These are phyloP conservation scores for Tothia fuscella DNA, from an alignment of 2,329 filamentous ascomycete species.

Conservation along the genomic window DNA sequence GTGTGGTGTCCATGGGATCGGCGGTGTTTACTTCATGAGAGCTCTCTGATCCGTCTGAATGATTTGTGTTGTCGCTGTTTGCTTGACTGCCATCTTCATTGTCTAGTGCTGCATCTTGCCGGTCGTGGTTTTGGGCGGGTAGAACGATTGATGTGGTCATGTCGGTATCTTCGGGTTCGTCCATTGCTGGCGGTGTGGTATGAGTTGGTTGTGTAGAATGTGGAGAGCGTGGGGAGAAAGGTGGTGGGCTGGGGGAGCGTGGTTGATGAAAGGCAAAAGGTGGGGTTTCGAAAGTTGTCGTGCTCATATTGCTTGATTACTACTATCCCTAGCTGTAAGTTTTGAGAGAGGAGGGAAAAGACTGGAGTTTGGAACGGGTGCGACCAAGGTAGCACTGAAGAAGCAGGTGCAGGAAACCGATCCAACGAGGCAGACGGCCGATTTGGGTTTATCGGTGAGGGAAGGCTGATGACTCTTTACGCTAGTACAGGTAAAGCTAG, in stretches of 20 bases:
- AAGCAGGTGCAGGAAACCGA: no score
- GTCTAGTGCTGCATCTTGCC: constrained; percentile 4
- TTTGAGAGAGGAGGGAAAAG: no score
- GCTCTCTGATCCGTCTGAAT: constrained; percentile 13
- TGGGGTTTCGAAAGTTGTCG: no score
- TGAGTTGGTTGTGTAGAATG: constrained; percentile 6
- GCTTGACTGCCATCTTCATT: constrained; percentile 11
- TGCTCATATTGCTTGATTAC: no score
- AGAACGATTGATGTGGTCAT: constrained; percentile 24
- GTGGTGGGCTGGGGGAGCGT: constrained; percentile 18
- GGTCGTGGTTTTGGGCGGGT: constrained; percentile 15
- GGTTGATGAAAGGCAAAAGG: no score
- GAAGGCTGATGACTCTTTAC: no score
- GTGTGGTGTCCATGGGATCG: constrained; percentile 28
- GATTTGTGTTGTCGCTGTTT: constrained; percentile 16
- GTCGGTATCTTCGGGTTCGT: constrained; percentile 19
- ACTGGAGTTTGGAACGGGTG: no score
- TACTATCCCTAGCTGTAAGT: no score
- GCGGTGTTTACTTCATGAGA: constrained; percentile 18
- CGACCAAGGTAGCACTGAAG: no score
- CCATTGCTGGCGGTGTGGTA: constrained; percentile 11
- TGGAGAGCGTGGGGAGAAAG: constrained; percentile 10
- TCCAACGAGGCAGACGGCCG: no score
- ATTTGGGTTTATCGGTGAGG: no score
- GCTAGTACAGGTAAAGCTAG: no score